Conservation (phyloP, 1,139 yeast genomes). For the Pichia sp. region DNA sequence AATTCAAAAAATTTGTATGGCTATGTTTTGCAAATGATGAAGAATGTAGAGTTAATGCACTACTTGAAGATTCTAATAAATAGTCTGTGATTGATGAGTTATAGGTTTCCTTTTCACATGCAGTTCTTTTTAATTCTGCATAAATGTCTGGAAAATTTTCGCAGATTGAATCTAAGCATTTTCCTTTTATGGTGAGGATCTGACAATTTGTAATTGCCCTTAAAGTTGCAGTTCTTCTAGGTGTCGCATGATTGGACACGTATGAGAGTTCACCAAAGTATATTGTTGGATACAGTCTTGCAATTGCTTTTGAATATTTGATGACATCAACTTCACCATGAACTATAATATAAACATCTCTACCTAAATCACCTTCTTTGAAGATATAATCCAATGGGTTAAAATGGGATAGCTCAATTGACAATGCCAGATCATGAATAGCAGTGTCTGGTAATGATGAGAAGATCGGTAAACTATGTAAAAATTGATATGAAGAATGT, state of each 20-base stretch:
- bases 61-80: too few species aligned
- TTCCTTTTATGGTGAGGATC: constrained; percentile 51
- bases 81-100: background rate
- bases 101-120: constrained; percentile 38
- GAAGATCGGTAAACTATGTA: constrained; percentile 54
- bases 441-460: constrained; percentile 48
- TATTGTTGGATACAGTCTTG: constrained; percentile 54
- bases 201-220: constrained; percentile 56
- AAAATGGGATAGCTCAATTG: constrained; percentile 49
- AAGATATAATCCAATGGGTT: constrained; percentile 56
- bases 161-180: constrained; percentile 47
- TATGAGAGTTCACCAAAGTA: constrained; percentile 78
- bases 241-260: constrained; percentile 32
- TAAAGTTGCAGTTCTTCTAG: constrained; percentile 51
- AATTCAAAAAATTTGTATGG: too few species aligned
- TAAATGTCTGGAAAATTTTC: constrained; percentile 50
- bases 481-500: constrained; percentile 44
- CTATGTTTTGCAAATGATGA: too few species aligned
- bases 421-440: constrained; percentile 56
- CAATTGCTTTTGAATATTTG: constrained; percentile 41
- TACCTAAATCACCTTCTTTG: constrained; percentile 51
- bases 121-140: constrained; percentile 54
- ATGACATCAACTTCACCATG: constrained; percentile 68
- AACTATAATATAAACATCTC: constrained; percentile 60
- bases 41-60: too few species aligned